Evolutionary conservation across 352 stramenopile species (phyloP).

Genomic region (Phytopythium litorale): DNA sequence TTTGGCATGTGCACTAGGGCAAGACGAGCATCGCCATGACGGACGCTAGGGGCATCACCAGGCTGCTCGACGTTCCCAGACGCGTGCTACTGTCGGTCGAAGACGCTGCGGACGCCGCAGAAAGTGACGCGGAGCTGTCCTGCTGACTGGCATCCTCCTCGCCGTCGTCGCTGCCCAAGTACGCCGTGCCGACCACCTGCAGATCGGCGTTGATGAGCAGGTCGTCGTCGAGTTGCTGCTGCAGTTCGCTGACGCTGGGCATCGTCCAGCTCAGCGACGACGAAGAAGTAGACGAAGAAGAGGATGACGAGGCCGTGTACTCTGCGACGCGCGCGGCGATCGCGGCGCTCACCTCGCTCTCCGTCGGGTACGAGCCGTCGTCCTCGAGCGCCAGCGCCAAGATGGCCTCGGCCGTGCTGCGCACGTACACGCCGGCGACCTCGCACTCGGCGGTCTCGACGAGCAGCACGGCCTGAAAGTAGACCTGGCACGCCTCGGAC

Average conservation of each 20-base stretch:
- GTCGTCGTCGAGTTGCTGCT: conserved; percentile 13
- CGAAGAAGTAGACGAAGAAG: conserved; percentile 9
- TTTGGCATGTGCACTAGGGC: not conserved
- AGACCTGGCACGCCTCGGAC: conserved; percentile 15
- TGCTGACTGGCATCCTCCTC: not conserved
- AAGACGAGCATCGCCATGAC: not conserved
- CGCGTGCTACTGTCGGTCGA: not conserved
- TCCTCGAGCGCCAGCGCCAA: conserved; percentile 20
- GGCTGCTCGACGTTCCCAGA: not conserved
- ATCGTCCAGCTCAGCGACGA: conserved; percentile 21
- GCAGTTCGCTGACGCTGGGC: conserved; percentile 19
- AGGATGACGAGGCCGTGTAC: conserved; percentile 17
- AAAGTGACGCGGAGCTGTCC: not conserved
- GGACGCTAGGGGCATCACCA: not conserved
- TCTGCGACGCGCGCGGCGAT: conserved; percentile 18
- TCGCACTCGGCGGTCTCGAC: conserved; percentile 27
- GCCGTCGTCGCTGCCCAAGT: conserved; percentile 10
- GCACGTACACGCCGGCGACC: conserved; percentile 28
- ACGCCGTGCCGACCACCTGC: conserved; percentile 28
- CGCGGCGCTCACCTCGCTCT: conserved; percentile 21
- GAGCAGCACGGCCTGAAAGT: conserved; percentile 26
- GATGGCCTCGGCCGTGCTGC: conserved; percentile 23
- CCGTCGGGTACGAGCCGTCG: conserved; percentile 10
- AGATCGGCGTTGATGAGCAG: conserved; percentile 25
- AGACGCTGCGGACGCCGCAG: not conserved